These are phyloP conservation scores for Fusarium pseudonygamai DNA, from an alignment of 2,329 filamentous ascomycete species.

Conservation along the genomic window DNA sequence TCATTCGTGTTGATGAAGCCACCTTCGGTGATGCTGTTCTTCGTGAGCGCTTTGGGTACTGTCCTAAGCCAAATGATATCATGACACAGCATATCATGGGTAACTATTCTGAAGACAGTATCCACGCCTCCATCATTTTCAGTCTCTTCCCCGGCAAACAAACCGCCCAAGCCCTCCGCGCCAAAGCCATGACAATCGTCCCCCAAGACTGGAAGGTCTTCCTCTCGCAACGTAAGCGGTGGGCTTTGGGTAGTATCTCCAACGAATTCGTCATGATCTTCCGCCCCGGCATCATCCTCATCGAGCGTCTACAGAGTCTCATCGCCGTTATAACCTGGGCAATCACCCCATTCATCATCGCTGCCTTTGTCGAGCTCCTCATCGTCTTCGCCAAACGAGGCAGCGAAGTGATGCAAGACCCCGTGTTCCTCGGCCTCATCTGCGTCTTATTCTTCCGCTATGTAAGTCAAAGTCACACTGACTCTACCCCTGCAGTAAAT, in stretches of 20 bases:
- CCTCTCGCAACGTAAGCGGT: slow-evolving; percentile 59
- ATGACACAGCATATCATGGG: slow-evolving; percentile 61
- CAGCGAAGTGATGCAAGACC: slow-evolving; percentile 46
- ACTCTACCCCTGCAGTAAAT: not conserved
- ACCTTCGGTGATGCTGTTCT: slow-evolving; percentile 59
- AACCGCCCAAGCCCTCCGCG: slow-evolving; percentile 57
- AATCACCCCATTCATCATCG: slow-evolving; percentile 57
- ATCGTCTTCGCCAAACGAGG: slow-evolving; percentile 49
- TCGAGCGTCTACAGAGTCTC: slow-evolving; percentile 57
- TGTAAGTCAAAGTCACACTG: slow-evolving; percentile 47
- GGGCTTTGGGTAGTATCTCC: slow-evolving; percentile 58
- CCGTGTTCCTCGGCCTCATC: slow-evolving; percentile 51
- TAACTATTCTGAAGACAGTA: slow-evolving; percentile 59
- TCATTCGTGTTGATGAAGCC: slow-evolving; percentile 59
- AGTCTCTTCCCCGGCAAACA: slow-evolving; percentile 55
- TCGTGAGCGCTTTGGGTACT: slow-evolving; percentile 58
- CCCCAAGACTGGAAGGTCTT: slow-evolving; percentile 58
- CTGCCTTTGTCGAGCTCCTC: slow-evolving; percentile 51
- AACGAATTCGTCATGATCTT: slow-evolving; percentile 62
- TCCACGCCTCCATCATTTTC: slow-evolving; percentile 60
- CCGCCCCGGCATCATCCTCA: slow-evolving; percentile 52
- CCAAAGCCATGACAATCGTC: slow-evolving; percentile 58
- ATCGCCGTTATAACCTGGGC: slow-evolving; percentile 59
- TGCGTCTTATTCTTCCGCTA: slow-evolving; percentile 51
- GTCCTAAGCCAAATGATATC: slow-evolving; percentile 58